Conservation (phyloP, 2,329 filamentous ascomycete genomes). For the Sclerotiophoma versabilis region DNA sequence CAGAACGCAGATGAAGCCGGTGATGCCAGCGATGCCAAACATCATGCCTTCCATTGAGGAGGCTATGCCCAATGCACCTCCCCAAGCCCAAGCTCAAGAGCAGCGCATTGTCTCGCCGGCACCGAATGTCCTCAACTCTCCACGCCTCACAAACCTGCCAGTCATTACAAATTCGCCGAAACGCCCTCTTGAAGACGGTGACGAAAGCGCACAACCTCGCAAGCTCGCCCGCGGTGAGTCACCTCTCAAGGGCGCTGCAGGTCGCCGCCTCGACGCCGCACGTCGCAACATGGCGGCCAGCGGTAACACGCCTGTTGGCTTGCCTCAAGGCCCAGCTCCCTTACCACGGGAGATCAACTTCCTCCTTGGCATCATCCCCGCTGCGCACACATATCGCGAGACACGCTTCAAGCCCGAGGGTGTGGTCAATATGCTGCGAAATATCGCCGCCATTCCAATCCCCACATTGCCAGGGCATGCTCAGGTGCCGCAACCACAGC, state of each 20-base stretch:
- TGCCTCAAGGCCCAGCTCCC: conserved; percentile 60
- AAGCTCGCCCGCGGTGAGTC: conserved; percentile 91
- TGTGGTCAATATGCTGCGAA: conserved; percentile 76
- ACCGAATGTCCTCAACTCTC: conserved; percentile 35
- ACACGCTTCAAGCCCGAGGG: conserved; percentile 73
- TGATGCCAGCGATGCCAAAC: conserved; percentile 53
- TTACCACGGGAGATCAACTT: conserved; percentile 70
- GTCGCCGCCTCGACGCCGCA: conserved; percentile 82
- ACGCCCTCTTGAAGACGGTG: conserved; percentile 63
- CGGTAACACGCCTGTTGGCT: conserved; percentile 36
- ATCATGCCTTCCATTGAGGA: conserved; percentile 43
- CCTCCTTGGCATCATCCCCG: conserved; percentile 74
- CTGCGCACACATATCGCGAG: conserved; percentile 73
- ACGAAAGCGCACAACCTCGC: conserved; percentile 78
- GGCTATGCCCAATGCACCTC: conserved; percentile 24
- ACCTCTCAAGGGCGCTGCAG: conserved; percentile 88
- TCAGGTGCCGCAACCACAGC: conserved; percentile 21
- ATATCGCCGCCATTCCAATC: conserved; percentile 41
- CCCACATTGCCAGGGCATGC: conserved; percentile 19
- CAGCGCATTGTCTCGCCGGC: conserved; percentile 38
- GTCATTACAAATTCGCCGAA: conserved; percentile 53
- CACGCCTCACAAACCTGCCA: conserved; percentile 34
- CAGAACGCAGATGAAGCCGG: conserved; percentile 72
- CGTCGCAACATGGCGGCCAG: conserved; percentile 53
- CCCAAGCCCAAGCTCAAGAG: conserved; percentile 28